These are phyloP conservation scores for Hortiboletus flavorubellus DNA, from an alignment of 768 basidiomycete species.

Conservation along the genomic window DNA sequence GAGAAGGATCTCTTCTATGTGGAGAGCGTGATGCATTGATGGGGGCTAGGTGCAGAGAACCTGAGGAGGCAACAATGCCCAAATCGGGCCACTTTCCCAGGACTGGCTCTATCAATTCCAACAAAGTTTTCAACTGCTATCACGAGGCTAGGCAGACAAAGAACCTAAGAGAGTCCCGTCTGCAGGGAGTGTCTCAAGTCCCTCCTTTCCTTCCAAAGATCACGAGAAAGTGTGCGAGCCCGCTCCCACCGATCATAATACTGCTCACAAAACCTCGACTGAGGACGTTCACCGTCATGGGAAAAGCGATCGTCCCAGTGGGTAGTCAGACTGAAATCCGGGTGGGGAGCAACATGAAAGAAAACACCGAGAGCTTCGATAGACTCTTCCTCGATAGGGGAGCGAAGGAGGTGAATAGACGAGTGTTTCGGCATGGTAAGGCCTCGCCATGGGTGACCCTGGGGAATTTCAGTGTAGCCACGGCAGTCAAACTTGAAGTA, in stretches of 20 bases:
- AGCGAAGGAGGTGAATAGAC: too few species aligned
- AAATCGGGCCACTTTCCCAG: too few species aligned
- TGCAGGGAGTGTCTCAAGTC: background rate
- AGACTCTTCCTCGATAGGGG: background rate
- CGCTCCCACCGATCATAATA: too few species aligned
- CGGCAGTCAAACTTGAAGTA: slow-evolving; percentile 1
- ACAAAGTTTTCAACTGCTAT: too few species aligned
- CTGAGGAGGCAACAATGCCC: too few species aligned
- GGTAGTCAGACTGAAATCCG: background rate
- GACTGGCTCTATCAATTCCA: too few species aligned
- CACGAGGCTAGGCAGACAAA: too few species aligned
- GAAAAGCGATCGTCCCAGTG: background rate
- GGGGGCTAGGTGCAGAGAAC: background rate
- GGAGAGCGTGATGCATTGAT: slow-evolving; percentile 4
- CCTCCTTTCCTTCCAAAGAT: background rate
- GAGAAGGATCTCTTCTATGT: slow-evolving; percentile 11
- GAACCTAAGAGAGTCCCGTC: background rate
- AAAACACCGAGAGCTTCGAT: slow-evolving; percentile 10
- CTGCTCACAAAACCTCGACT: too few species aligned
- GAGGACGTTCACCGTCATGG: too few species aligned
- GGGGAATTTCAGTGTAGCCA: slow-evolving; percentile 8
- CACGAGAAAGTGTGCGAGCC: too few species aligned
- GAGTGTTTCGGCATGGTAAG: background rate
- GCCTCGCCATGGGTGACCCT: slow-evolving; percentile 11
- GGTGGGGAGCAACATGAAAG: slow-evolving; percentile 8